Evolutionary conservation across 1,284 basidiomycete species (phyloP).

Genomic region (Sutorius eximius): DNA sequence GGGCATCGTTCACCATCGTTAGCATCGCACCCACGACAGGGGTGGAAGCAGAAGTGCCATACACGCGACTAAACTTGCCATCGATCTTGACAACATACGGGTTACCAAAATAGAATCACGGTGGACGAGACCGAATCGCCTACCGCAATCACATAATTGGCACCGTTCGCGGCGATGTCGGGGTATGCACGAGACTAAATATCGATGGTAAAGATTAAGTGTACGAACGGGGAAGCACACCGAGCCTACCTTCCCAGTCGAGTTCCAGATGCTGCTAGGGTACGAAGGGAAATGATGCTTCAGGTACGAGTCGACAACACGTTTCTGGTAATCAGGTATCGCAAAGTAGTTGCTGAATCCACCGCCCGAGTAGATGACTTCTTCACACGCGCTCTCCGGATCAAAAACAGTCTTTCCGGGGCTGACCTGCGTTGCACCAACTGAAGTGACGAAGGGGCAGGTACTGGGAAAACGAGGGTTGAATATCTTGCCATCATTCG

Average conservation of each 20-base stretch:
- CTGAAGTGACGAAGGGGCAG: slow-evolving; percentile 47
- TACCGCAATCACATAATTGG: slow-evolving; percentile 43
- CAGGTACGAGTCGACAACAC: slow-evolving; percentile 26
- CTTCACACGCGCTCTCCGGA: slow-evolving; percentile 33
- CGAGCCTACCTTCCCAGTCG: no score
- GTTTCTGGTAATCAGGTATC: slow-evolving; percentile 40
- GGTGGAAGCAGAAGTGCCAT: slow-evolving; percentile 41
- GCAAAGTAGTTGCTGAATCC: slow-evolving; percentile 47
- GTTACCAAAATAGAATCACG: background rate
- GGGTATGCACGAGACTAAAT: slow-evolving; percentile 43
- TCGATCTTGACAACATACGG: slow-evolving; percentile 25
- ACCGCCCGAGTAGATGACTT: slow-evolving; percentile 39
- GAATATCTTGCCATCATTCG: slow-evolving; percentile 40
- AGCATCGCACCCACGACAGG: slow-evolving; percentile 48
- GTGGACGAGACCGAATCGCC: background rate
- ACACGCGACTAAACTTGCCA: slow-evolving; percentile 37
- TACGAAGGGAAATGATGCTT: slow-evolving; percentile 33
- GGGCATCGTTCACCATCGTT: slow-evolving; percentile 50
- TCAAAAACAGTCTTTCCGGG: slow-evolving; percentile 34
- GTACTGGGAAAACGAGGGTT: slow-evolving; percentile 47
- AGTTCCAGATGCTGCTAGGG: slow-evolving; percentile 39
- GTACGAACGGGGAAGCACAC: background rate
- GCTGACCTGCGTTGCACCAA: slow-evolving; percentile 49
- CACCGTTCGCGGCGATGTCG: slow-evolving; percentile 42
- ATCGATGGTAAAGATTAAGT: background rate